Base-by-base conservation (phyloP, 2,329 filamentous ascomycete genomes). In the Phaeosphaeriaceae sp. region DNA sequence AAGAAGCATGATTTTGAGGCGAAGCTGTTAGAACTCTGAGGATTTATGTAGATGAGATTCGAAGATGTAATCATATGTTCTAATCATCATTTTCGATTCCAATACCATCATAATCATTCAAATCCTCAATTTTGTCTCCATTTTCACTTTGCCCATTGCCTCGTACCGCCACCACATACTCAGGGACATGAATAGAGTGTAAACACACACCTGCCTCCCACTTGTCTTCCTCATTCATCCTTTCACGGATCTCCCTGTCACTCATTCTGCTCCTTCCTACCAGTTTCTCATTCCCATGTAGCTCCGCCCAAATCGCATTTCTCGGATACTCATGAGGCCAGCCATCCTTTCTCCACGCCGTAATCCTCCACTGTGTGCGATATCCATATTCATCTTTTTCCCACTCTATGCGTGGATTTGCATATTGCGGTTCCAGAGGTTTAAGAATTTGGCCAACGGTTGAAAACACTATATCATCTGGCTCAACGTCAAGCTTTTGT, bases 371-470 rank as follows among this genome's bases (percentile, higher is more conserved):
- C 1, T 50, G 47, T 2, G 53, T 47, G 5, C 38, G 42, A 16
- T 51, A 38, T 1, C 42, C 38, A 7, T 44, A 23, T 2, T 34
- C 11, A 20, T 49, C 48, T 0, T 48, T 36, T 2, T 34, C 39
- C 12, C 32, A 47, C 4, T 57, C 43, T 8, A 61, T 54, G 0
- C 60, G 30, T 0, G 60, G 61, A 5, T 52, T 36, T 2, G 61
- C 60, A 15, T 57, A 64, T 18, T 56, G 46, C 2, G 58, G 60
- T 4, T 63, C 56, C 0, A 63, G 37, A 0, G 56, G 58, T 3
- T 6, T 16, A 3, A 63, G 46, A 2, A 50, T 33, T 6, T 48
- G 26, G 9, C 13, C 32, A 8, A 18, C 18, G 5, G 12, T 20
- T 3, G 15, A 23, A 33, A 61, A 63, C 1, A 57, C 54, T 0